These are phyloP conservation scores for Austroboletus olivaceoglutinosus DNA, from an alignment of 1,284 basidiomycete species.

Conservation along the genomic window DNA sequence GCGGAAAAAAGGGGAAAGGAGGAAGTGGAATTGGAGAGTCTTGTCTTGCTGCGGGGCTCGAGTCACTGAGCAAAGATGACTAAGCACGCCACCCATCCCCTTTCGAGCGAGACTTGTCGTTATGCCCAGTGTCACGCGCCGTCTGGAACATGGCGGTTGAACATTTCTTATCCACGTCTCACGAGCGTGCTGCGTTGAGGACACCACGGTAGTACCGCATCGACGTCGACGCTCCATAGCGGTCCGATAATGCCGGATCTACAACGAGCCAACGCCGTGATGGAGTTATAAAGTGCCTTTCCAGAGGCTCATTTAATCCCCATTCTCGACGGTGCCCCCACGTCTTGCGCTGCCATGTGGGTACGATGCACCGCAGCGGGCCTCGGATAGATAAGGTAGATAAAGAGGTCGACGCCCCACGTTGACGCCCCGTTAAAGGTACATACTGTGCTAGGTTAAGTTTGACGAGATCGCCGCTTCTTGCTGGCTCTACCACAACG, in stretches of 20 bases:
- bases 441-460: constrained; percentile 22
- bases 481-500: constrained; percentile 2
- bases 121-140: no score
- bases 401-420: background rate
- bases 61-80: constrained; percentile 16
- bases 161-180: background rate
- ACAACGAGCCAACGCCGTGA: background rate
- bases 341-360: no score
- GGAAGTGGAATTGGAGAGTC: constrained; percentile 8
- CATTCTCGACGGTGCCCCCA: background rate
- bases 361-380: background rate
- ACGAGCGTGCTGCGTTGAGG: no score
- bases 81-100: constrained; percentile 17
- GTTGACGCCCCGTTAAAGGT: background rate
- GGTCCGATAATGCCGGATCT: background rate
- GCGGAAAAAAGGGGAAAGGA: background rate
- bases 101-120: no score
- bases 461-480: constrained; percentile 12
- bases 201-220: no score
- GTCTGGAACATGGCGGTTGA: background rate
- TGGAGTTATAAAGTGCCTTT: no score
- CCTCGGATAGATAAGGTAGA: background rate
- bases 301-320: no score
- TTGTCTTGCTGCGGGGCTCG: constrained; percentile 6
- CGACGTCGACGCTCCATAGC: background rate